These are phyloP conservation scores for Colletotrichum sp. DNA, from an alignment of 2,329 filamentous ascomycete species.

Conservation along the genomic window DNA sequence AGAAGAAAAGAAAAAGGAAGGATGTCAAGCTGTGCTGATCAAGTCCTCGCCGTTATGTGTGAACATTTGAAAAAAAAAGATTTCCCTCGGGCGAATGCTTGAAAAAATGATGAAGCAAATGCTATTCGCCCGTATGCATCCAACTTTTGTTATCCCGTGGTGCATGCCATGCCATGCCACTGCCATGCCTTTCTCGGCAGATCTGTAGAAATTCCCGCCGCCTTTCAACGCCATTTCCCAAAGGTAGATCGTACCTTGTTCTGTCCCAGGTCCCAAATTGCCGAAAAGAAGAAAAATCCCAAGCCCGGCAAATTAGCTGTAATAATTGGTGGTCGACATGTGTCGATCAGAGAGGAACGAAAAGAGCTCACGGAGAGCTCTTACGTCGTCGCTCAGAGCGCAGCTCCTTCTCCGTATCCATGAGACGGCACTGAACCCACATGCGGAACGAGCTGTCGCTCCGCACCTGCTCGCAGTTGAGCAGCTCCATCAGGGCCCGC, in stretches of 20 bases:
- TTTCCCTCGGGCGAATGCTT: conserved; percentile 7
- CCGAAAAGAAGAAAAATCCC: not conserved
- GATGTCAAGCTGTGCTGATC: not conserved
- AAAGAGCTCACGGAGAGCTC: conserved; percentile 5
- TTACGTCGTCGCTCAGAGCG: conserved; percentile 54
- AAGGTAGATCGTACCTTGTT: not conserved
- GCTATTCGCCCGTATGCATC: conserved; percentile 3
- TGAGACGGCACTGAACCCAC: conserved; percentile 63
- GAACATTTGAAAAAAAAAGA: not conserved
- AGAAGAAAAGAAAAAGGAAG: not conserved
- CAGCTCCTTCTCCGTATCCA: conserved; percentile 66
- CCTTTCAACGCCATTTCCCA: conserved; percentile 4
- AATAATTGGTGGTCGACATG: not conserved
- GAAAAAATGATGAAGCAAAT: not conserved
- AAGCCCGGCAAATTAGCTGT: not conserved
- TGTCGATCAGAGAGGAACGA: not conserved
- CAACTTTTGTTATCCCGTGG: not conserved
- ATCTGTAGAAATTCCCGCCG: not conserved
- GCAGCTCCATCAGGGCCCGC: conserved; percentile 63
- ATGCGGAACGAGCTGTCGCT: conserved; percentile 56
- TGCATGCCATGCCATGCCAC: not conserved
- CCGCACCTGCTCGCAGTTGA: conserved; percentile 63
- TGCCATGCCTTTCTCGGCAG: not conserved
- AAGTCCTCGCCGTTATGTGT: not conserved
- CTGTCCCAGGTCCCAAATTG: not conserved